Evolutionary conservation across 2,329 filamentous ascomycete genomes (phyloP).

Genomic region (Keithomyces neogunnii): DNA sequence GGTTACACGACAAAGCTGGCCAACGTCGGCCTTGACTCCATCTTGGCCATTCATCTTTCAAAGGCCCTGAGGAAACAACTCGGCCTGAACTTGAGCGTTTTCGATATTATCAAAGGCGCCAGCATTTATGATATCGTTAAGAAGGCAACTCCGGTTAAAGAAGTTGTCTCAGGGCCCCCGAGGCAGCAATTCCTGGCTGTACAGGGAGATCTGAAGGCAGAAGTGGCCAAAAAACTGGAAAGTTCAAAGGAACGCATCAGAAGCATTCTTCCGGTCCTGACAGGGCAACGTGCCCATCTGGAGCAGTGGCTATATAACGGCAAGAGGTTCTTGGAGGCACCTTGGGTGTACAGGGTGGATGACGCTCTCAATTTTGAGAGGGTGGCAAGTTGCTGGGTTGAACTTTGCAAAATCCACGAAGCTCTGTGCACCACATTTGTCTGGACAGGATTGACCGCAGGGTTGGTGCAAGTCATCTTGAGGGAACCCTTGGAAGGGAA

Average conservation of each 20-base stretch:
- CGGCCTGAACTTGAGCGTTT: conserved; percentile 13
- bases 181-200: neutral
- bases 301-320: conserved; percentile 15
- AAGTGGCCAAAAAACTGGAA: conserved; percentile 1
- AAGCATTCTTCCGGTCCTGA: conserved; percentile 11
- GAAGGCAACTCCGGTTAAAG: neutral
- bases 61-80: conserved; percentile 11
- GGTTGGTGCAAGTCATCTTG: conserved; percentile 8
- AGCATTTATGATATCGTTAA: conserved; percentile 10
- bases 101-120: conserved; percentile 12
- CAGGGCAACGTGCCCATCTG: conserved; percentile 13
- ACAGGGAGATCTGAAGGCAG: neutral
- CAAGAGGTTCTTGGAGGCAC: conserved; percentile 17
- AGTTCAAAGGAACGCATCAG: conserved; percentile 5
- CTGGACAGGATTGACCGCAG: neutral
- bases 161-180: neutral
- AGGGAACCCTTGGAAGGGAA: neutral
- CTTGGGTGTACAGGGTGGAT: conserved; percentile 15
- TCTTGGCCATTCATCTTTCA: conserved; percentile 15
- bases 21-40: conserved; percentile 16
- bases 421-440: conserved; percentile 10
- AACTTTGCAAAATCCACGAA: conserved; percentile 7
- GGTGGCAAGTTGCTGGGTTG: conserved; percentile 5
- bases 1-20: conserved; percentile 11
- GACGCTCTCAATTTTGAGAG: conserved; percentile 7